Evolutionary conservation across 257 asterid genomes (phyloP).

Genomic region (Ilex asprella): DNA sequence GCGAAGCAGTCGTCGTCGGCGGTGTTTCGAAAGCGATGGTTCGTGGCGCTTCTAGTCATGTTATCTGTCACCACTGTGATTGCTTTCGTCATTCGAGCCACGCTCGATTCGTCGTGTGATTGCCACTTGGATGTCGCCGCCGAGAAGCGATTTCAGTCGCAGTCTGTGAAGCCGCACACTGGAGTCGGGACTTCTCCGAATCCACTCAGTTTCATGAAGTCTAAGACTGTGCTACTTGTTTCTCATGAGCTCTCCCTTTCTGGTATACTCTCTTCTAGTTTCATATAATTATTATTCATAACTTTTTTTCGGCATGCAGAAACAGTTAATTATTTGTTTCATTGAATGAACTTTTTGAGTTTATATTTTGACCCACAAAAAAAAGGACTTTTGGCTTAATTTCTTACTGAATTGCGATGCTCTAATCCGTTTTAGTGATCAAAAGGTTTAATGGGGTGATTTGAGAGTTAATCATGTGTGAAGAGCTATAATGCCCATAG

Average conservation of each 20-base stretch:
- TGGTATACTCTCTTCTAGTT: slow-evolving; percentile 28
- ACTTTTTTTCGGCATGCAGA: too few relatives aligned
- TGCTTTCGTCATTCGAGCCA: slow-evolving; percentile 61
- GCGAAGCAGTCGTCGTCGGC: too few relatives aligned
- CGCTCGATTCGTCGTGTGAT: slow-evolving; percentile 42
- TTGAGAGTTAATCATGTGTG: background rate
- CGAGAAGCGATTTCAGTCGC: slow-evolving; percentile 18
- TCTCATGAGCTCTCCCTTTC: slow-evolving; percentile 90
- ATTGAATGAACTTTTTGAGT: too few relatives aligned
- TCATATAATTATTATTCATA: too few relatives aligned
- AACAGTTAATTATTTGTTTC: too few relatives aligned
- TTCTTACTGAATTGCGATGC: background rate
- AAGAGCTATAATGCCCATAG: too few relatives aligned
- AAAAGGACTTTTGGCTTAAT: background rate
- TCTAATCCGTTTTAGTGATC: background rate
- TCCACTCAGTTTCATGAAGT: slow-evolving; percentile 63
- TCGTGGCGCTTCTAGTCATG: slow-evolving; percentile 37
- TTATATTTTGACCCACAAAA: too few relatives aligned
- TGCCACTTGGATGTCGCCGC: background rate
- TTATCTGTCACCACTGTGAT: slow-evolving; percentile 47
- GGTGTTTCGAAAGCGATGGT: slow-evolving; percentile 33
- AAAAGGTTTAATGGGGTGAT: background rate
- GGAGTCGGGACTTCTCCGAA: slow-evolving; percentile 18
- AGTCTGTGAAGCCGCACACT: background rate
- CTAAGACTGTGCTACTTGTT: slow-evolving; percentile 65